A percentile compares a stretch with the other conserved stretches of the same genome.
Evolutionary conservation across 306 rosid species (phyloP).

Genomic region (Astragalus glycyphyllos): DNA sequence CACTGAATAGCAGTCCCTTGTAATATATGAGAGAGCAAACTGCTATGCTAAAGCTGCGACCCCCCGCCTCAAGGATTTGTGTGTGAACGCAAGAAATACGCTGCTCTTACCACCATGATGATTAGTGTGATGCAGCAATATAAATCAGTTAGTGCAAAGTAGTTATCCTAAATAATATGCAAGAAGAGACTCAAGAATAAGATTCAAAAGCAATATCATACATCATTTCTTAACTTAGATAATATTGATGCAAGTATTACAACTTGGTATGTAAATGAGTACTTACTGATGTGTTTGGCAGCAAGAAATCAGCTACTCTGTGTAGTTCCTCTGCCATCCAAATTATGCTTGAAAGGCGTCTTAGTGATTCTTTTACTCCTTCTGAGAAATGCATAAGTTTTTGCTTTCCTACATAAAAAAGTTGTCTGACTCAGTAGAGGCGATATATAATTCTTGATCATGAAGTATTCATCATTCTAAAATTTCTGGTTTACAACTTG

Average conservation of each 20-base stretch:
- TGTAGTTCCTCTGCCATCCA: slow-evolving; percentile 93
- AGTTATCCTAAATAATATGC: neutral
- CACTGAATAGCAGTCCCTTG: slow-evolving; percentile 77
- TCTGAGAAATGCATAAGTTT: slow-evolving; percentile 75
- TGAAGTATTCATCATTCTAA: slow-evolving; percentile 26
- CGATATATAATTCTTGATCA: slow-evolving; percentile 26
- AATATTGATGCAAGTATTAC: slow-evolving; percentile 26
- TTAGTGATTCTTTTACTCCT: slow-evolving; percentile 75
- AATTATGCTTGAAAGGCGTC: slow-evolving; percentile 72
- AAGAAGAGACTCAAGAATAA: slow-evolving; percentile 25
- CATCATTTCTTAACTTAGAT: slow-evolving; percentile 11
- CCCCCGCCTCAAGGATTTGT: slow-evolving; percentile 77
- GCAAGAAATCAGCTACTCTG: slow-evolving; percentile 67
- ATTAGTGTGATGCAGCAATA: slow-evolving; percentile 43
- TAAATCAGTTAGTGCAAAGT: slow-evolving; percentile 41
- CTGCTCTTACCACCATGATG: slow-evolving; percentile 63
- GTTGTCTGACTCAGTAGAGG: slow-evolving; percentile 15
- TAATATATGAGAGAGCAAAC: slow-evolving; percentile 78
- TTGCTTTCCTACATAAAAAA: slow-evolving; percentile 66
- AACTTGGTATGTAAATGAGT: slow-evolving; percentile 34
- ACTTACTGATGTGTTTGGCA: slow-evolving; percentile 76
- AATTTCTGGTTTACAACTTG: neutral
- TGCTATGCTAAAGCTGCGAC: slow-evolving; percentile 56
- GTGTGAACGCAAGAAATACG: slow-evolving; percentile 87
- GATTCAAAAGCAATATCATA: slow-evolving; percentile 10